Base-by-base conservation (phyloP, 805 yeast species). In the Danielozyma ontarioensis region DNA sequence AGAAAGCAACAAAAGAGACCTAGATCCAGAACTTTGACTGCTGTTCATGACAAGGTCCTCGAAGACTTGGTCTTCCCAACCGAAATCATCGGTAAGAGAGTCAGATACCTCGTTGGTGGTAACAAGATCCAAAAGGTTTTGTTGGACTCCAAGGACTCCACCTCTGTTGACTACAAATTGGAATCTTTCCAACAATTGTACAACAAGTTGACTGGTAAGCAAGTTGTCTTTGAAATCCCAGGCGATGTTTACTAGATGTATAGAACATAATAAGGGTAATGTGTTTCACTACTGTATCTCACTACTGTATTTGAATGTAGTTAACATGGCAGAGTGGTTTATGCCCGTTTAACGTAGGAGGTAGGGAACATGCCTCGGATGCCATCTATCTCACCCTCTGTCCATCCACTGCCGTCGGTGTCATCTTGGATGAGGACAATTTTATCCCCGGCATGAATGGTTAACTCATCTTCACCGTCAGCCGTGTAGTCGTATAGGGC, bases 31-130 rank as follows among this genome's bases (percentile, higher is more conserved):
- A 90, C 98, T 64, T 80, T 93, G 72, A 81, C 96, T 57, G 88
- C 97, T 65, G 98, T 90, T 55, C 98, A 90, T 74, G 97, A 93
- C 76, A 86, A 87, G 72, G 76, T 90, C 76, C 86, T 90, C 71
- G 98, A 93, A 77, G 98, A 90, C 75, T 80, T 90, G 67, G 98
- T 93, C 54, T 90, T 83, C 97, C 98, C 98, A 74, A 89, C 97
- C 57, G 97, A 90, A 80, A 90, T 90, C 63, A 80, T 83, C 55
- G 98, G 98, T 73, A 93, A 93, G 88, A 88, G 98, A 79, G 90
- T 86, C 66, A 88, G 96, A 82, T 89, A 85, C 86, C 80, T 87
- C 69, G 95, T 87, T 61, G 97, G 97, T 74, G 98, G 98, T 74
- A 78, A 82, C 86, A 90, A 86, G 79, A 81, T 90, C 74, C 95